Conservation (phyloP, 176 grass and related monocot species). For the Carex parvula region DNA sequence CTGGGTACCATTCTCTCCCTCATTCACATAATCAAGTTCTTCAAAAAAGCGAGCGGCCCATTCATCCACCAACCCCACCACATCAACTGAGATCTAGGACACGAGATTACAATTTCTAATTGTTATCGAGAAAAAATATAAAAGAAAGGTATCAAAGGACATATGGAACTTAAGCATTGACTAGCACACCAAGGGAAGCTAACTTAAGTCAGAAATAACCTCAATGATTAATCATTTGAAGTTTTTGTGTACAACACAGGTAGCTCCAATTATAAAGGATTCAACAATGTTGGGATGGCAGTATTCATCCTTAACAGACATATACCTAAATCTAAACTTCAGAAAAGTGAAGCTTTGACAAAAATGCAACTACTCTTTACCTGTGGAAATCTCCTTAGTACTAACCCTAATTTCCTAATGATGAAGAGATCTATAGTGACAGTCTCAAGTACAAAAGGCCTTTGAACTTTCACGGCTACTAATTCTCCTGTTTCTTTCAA, state of each 20-base stretch:
- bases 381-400: constrained; percentile 84
- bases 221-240: not conserved
- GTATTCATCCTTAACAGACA: not conserved
- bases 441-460: constrained; percentile 91
- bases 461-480: constrained; percentile 95
- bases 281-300: not conserved
- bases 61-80: constrained; percentile 94
- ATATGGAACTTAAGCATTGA: not conserved
- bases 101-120: constrained; percentile 45
- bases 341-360: not conserved
- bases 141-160: not conserved
- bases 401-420: constrained; percentile 76
- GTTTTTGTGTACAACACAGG: not conserved
- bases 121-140: not conserved
- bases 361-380: constrained; percentile 31
- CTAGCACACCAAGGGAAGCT: not conserved
- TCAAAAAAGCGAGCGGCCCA: constrained; percentile 97
- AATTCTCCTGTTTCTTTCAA: constrained; percentile 90
- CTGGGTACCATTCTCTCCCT: constrained; percentile 72
- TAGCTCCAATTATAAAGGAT: not conserved
- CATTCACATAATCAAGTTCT: constrained; percentile 99
- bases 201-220: not conserved
- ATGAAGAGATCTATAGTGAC: constrained; percentile 92
- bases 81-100: constrained; percentile 74
- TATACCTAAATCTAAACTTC: not conserved